Conservation (phyloP, 2,329 filamentous ascomycete genomes). For the Samsoniella hepiali region DNA sequence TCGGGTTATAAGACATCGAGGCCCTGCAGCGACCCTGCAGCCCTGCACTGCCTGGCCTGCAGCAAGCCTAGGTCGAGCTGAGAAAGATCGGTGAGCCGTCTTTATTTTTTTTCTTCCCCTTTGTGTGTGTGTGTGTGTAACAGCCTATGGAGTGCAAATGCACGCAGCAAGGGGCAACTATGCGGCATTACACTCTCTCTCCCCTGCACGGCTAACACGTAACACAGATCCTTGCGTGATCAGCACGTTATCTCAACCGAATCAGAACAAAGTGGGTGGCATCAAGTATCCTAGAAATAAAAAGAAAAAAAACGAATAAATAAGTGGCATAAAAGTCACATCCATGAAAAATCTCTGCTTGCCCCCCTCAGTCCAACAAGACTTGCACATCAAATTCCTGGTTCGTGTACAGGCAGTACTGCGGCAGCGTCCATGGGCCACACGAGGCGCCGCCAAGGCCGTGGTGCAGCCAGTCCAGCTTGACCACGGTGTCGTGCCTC, state of each 20-base stretch:
- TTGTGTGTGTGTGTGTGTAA: not conserved
- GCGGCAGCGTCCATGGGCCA: slow-evolving; percentile 51
- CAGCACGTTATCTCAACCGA: slow-evolving; percentile 11
- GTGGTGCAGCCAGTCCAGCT: slow-evolving; percentile 60
- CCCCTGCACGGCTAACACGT: slow-evolving; percentile 3
- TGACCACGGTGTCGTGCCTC: slow-evolving; percentile 51
- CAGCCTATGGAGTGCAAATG: not conserved
- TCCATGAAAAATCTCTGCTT: too few species aligned
- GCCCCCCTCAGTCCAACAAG: slow-evolving; percentile 37
- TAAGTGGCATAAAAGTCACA: not conserved
- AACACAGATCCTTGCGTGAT: slow-evolving; percentile 4
- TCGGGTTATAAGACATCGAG: not conserved
- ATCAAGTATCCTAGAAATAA: not conserved
- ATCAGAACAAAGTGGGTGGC: not conserved
- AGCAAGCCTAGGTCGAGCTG: not conserved
- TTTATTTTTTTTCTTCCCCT: not conserved
- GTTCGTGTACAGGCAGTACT: slow-evolving; percentile 44
- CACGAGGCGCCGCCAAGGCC: slow-evolving; percentile 61
- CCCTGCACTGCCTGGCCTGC: not conserved
- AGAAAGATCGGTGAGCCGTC: slow-evolving; percentile 5
- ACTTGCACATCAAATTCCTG: slow-evolving; percentile 44
- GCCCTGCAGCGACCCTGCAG: not conserved
- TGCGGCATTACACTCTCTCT: not conserved
- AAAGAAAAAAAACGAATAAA: not conserved
- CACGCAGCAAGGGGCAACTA: not conserved